A percentile compares a stretch with the other conserved stretches of the same genome.
Evolutionary conservation across 169 alveolate genomes (phyloP).

Genomic region (Plasmodium cynomolgi): DNA sequence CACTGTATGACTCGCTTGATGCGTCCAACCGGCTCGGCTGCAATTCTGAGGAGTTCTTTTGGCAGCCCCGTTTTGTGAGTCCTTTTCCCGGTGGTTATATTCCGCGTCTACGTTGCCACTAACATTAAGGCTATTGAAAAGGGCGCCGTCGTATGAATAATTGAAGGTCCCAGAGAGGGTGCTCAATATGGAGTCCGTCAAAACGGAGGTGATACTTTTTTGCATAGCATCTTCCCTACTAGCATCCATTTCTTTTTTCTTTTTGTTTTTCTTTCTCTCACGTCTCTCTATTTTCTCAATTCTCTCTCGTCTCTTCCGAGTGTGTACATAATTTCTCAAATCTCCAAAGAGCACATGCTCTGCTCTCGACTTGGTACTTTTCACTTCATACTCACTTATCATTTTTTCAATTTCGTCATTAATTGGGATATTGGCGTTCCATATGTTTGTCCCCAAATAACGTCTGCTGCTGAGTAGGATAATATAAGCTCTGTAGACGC

Average conservation of each 20-base stretch:
- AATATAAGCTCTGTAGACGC: slow-evolving; percentile 61
- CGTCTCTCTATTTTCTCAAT: no score
- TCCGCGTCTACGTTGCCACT: not conserved
- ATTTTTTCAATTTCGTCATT: slow-evolving; percentile 52
- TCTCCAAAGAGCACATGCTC: slow-evolving; percentile 75
- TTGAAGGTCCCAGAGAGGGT: slow-evolving; percentile 64
- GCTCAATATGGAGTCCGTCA: slow-evolving; percentile 14
- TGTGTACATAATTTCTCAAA: slow-evolving; percentile 21
- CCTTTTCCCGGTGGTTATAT: not conserved
- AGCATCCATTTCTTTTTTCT: not conserved
- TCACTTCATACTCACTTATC: slow-evolving; percentile 67
- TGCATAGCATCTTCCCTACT: not conserved
- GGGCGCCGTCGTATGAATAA: slow-evolving; percentile 50
- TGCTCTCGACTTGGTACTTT: slow-evolving; percentile 60
- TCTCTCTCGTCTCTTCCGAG: slow-evolving; percentile 1
- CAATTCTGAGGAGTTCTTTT: not conserved
- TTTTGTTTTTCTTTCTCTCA: not conserved
- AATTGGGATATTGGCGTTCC: slow-evolving; percentile 37
- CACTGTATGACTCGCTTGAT: not conserved
- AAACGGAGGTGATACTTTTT: slow-evolving; percentile 21
- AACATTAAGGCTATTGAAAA: not conserved
- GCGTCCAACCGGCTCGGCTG: not conserved
- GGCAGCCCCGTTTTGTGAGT: not conserved
- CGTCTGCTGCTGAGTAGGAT: slow-evolving; percentile 62
- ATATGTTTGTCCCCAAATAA: slow-evolving; percentile 29